Conservation (phyloP, 2,329 filamentous ascomycete species). For the Biscogniauxia sp. region DNA sequence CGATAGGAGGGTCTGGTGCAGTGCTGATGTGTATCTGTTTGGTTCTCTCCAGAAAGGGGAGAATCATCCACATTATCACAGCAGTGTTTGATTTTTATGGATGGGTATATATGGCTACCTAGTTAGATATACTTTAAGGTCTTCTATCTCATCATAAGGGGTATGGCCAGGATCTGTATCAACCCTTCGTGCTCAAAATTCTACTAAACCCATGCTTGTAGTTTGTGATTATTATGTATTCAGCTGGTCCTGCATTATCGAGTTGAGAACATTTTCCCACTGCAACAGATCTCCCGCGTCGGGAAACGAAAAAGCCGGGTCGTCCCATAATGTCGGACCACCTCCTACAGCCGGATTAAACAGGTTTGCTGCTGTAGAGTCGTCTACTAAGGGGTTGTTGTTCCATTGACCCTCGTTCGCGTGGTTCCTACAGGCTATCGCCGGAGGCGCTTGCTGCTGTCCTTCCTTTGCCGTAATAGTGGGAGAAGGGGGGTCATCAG, state of each 20-base stretch:
- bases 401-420: background rate
- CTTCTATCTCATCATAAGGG: too few species aligned
- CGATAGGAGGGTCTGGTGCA: too few species aligned
- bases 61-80: too few species aligned
- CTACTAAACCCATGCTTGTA: background rate
- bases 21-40: too few species aligned
- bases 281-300: slow-evolving; percentile 1
- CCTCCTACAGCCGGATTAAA: background rate
- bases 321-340: slow-evolving; percentile 15
- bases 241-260: slow-evolving; percentile 2
- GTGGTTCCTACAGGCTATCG: background rate
- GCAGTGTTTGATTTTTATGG: too few species aligned
- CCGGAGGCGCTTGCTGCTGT: background rate
- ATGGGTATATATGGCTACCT: too few species aligned
- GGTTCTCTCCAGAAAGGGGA: too few species aligned
- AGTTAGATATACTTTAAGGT: too few species aligned
- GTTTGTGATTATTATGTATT: background rate
- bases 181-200: background rate
- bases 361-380: background rate
- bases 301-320: slow-evolving; percentile 12
- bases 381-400: background rate
- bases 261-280: slow-evolving; percentile 1
- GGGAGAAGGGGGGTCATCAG: background rate
- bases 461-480: background rate
- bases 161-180: too few species aligned